Evolutionary conservation across 2,329 filamentous ascomycete genomes (phyloP).

Genomic region (Juglanconis oblonga): DNA sequence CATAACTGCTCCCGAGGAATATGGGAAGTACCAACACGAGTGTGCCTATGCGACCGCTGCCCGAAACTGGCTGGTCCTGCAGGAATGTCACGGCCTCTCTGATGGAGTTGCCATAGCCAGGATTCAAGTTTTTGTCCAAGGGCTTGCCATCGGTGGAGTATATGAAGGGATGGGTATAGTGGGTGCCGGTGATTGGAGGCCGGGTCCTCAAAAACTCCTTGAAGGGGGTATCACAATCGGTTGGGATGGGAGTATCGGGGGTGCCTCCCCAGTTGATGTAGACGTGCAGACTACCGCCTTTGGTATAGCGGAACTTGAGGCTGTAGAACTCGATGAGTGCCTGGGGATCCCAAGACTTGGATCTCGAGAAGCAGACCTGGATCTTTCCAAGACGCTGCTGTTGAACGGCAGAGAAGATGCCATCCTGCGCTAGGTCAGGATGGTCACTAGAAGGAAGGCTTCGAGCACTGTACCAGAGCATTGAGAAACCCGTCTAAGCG

Average conservation of each 20-base stretch:
- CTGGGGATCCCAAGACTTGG: background rate
- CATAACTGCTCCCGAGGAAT: background rate
- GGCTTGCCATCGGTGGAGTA: background rate
- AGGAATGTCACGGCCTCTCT: background rate
- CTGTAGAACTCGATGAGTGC: constrained; percentile 10
- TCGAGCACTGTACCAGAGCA: constrained; percentile 2
- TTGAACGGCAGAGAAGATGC: background rate
- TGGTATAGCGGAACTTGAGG: constrained; percentile 9
- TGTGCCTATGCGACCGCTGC: background rate
- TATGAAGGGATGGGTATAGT: constrained; percentile 3
- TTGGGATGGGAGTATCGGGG: background rate
- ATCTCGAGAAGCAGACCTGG: constrained; percentile 4
- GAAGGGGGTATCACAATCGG: background rate
- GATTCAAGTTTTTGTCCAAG: background rate
- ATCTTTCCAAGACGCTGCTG: constrained; percentile 5
- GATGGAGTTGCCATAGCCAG: background rate
- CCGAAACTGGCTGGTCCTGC: background rate
- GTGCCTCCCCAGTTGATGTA: constrained; percentile 1
- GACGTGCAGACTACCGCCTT: background rate
- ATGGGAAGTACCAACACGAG: background rate
- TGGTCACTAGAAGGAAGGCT: fast-evolving
- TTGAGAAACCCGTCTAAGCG: background rate
- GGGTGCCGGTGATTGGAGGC: constrained; percentile 1
- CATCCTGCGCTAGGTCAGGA: background rate
- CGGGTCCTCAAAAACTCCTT: background rate